Evolutionary conservation across 192 early-diverging fungal species (phyloP).

Genomic region (Coemansia sp.): DNA sequence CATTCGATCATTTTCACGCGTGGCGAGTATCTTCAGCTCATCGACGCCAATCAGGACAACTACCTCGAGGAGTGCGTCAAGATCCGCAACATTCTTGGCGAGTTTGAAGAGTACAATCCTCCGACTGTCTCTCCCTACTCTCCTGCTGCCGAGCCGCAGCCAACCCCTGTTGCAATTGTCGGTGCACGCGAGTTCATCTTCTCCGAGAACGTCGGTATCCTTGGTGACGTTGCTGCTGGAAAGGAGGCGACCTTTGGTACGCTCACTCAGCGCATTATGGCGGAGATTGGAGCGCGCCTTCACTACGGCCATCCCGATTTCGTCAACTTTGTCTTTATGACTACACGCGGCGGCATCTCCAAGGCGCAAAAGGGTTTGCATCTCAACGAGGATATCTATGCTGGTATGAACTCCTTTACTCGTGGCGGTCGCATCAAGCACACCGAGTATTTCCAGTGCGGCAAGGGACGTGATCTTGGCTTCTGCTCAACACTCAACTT

Average conservation of each 20-base stretch:
- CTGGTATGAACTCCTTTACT: constrained; percentile 85
- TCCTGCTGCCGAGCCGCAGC: constrained; percentile 57
- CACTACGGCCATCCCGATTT: constrained; percentile 92
- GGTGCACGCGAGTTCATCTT: constrained; percentile 87
- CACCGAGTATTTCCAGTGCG: constrained; percentile 88
- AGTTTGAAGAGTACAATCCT: constrained; percentile 78
- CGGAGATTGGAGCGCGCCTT: constrained; percentile 77
- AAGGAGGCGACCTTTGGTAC: constrained; percentile 89
- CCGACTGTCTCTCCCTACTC: constrained; percentile 70
- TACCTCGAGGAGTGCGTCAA: constrained; percentile 90
- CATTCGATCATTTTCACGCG: constrained; percentile 82
- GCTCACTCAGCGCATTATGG: constrained; percentile 81
- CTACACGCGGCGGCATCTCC: constrained; percentile 80
- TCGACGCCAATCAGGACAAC: constrained; percentile 92
- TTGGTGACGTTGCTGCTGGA: constrained; percentile 88
- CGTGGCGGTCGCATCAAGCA: constrained; percentile 87
- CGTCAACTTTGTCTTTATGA: constrained; percentile 86
- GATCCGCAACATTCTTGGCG: constrained; percentile 80
- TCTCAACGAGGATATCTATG: constrained; percentile 91
- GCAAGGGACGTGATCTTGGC: constrained; percentile 87
- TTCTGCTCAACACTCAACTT: constrained; percentile 89
- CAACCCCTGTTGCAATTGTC: constrained; percentile 80
- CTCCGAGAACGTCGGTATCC: constrained; percentile 78
- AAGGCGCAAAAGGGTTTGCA: constrained; percentile 91
- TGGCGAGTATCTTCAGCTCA: constrained; percentile 82